phyloP scores from a whole-genome alignment of 352 stramenopile species.

The Pythium oligandrum region DNA sequence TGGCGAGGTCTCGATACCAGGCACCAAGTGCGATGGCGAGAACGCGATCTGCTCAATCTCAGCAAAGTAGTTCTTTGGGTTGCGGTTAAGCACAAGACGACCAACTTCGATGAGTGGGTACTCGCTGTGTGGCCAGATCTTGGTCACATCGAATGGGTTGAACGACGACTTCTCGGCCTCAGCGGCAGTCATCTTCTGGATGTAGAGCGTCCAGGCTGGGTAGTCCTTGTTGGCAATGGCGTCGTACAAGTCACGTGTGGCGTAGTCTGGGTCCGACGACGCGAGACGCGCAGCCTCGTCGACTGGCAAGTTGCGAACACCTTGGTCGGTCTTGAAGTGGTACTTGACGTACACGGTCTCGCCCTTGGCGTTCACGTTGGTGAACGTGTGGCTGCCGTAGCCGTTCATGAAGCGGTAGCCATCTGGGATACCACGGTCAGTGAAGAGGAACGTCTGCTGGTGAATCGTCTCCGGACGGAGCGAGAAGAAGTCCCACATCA shows the following conservation, averaged over 20 bases:
- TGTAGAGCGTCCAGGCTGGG: conserved; percentile 75
- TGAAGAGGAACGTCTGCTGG: conserved; percentile 80
- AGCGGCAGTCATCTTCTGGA: conserved; percentile 85
- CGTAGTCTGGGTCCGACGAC: conserved; percentile 71
- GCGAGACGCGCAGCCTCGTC: conserved; percentile 59
- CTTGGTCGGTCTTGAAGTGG: conserved; percentile 87
- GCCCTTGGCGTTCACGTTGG: conserved; percentile 64
- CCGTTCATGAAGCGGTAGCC: conserved; percentile 86
- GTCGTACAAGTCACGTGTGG: conserved; percentile 85
- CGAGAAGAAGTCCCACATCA: conserved; percentile 87
- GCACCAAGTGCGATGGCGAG: conserved; percentile 81
- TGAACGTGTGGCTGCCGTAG: conserved; percentile 89
- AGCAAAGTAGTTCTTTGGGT: conserved; percentile 87
- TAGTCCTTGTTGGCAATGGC: conserved; percentile 63
- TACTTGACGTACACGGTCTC: conserved; percentile 85
- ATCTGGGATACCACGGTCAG: conserved; percentile 76
- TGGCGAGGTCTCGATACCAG: conserved; percentile 80
- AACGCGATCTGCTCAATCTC: conserved; percentile 91
- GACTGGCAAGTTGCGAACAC: conserved; percentile 67
- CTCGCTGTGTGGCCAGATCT: conserved; percentile 82
- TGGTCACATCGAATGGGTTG: conserved; percentile 89
- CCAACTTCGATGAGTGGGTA: conserved; percentile 82
- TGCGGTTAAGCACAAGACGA: conserved; percentile 78
- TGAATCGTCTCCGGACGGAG: conserved; percentile 81
- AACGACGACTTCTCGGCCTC: conserved; percentile 52